phyloP scores from a whole-genome alignment of 2,329 filamentous ascomycete genomes.

The Fusarium sp. region DNA sequence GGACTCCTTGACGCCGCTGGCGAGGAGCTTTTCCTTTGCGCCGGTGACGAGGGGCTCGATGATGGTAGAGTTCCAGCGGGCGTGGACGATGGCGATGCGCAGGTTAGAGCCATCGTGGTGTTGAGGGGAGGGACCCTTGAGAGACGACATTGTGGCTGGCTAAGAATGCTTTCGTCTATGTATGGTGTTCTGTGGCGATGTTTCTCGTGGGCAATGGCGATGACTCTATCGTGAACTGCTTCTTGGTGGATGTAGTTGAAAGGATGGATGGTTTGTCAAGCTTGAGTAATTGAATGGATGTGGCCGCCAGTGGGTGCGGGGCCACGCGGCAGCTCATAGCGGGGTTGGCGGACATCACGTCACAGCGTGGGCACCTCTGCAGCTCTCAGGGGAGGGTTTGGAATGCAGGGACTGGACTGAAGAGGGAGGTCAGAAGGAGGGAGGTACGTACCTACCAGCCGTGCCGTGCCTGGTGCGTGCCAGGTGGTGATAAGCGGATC shows the following conservation, averaged over 20 bases:
- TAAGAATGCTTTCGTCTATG: background rate
- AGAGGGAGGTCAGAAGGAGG: background rate
- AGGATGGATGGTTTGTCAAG: constrained; percentile 17
- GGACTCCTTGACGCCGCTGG: constrained; percentile 83
- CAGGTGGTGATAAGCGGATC: constrained; percentile 1
- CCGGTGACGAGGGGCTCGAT: constrained; percentile 88
- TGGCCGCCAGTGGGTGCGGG: constrained; percentile 31
- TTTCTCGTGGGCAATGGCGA: background rate
- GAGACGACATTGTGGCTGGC: constrained; percentile 46
- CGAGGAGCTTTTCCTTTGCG: constrained; percentile 79
- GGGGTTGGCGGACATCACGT: constrained; percentile 39
- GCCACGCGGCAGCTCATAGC: constrained; percentile 31
- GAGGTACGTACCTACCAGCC: constrained; percentile 28
- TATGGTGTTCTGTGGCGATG: background rate
- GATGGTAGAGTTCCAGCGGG: constrained; percentile 91
- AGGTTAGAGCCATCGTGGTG: constrained; percentile 76
- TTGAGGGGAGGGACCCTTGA: constrained; percentile 68
- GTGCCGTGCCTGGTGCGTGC: background rate
- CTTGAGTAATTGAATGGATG: constrained; percentile 12
- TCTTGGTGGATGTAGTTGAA: background rate
- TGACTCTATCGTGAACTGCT: constrained; percentile 15
- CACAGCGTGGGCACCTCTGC: constrained; percentile 17
- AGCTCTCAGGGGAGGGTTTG: constrained; percentile 1
- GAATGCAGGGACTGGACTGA: constrained; percentile 38
- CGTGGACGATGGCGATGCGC: constrained; percentile 94